A percentile compares a stretch with the other conserved stretches of the same genome.
Evolutionary conservation across 2,329 filamentous ascomycete genomes (phyloP).

Genomic region (Colletotrichum shisoi): DNA sequence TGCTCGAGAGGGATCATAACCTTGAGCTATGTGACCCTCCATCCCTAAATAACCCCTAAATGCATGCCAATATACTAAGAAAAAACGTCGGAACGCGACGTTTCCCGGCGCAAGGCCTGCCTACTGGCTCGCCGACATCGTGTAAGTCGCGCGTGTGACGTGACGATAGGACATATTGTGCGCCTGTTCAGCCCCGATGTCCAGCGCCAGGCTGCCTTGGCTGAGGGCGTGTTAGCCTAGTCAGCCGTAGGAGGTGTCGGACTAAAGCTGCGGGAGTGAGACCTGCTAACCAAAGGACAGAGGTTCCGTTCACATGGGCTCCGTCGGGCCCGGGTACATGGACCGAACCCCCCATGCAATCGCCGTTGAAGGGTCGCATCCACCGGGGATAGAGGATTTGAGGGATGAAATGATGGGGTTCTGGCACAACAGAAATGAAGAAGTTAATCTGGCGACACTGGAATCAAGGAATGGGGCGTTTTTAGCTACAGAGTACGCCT

Average conservation of each 20-base stretch:
- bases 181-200: constrained; percentile 1
- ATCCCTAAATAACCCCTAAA: background rate
- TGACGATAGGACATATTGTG: background rate
- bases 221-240: constrained; percentile 32
- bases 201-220: constrained; percentile 26
- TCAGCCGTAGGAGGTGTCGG: constrained; percentile 10
- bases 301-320: background rate
- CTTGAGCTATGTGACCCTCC: constrained; percentile 1
- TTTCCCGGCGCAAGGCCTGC: background rate
- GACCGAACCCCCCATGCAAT: background rate
- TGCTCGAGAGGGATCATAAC: background rate
- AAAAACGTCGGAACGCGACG: constrained; percentile 2
- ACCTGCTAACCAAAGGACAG: background rate
- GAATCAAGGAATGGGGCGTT: background rate
- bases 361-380: no score
- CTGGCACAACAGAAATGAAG: background rate
- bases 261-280: constrained; percentile 9
- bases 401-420: no score
- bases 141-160: constrained; percentile 15
- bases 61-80: background rate
- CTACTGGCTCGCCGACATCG: background rate
- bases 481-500: background rate
- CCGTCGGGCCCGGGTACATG: background rate
- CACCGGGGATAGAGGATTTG: background rate
- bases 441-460: background rate